Percentiles rank a stretch among this genome's conserved stretches.
Evolutionary conservation across 805 yeast genomes (phyloP).

Genomic region (Candida maltosa): DNA sequence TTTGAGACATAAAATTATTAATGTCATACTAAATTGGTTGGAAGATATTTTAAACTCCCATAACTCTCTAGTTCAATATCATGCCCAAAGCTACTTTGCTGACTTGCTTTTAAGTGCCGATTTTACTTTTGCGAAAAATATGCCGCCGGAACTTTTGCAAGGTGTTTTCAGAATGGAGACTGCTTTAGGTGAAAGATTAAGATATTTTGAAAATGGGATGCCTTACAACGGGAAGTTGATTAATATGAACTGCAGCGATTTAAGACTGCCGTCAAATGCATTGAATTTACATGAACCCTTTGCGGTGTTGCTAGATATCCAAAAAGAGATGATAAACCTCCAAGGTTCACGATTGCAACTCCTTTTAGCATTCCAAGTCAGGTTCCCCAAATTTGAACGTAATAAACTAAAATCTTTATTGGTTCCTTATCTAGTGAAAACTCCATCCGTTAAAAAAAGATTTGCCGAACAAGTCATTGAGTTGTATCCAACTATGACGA

Average conservation of each 20-base stretch:
- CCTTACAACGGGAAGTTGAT: constrained; percentile 24
- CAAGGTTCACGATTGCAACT: constrained; percentile 53
- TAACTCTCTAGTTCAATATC: constrained; percentile 19
- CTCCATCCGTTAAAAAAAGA: constrained; percentile 40
- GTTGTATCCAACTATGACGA: constrained; percentile 50
- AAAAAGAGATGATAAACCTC: constrained; percentile 15
- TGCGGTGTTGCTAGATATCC: constrained; percentile 12
- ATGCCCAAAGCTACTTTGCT: constrained; percentile 28
- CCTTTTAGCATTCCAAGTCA: constrained; percentile 54
- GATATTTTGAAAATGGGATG: constrained; percentile 32
- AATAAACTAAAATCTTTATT: constrained; percentile 45
- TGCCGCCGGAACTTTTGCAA: constrained; percentile 21
- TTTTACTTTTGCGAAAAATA: constrained; percentile 27
- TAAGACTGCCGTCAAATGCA: constrained; percentile 11
- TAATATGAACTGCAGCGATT: constrained; percentile 16
- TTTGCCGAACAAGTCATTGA: constrained; percentile 54
- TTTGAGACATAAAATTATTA: constrained; percentile 45
- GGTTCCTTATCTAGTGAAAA: constrained; percentile 55
- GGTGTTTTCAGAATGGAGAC: no score
- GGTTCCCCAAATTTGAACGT: constrained; percentile 55
- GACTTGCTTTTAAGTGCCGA: constrained; percentile 38
- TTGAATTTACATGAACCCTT: constrained; percentile 14
- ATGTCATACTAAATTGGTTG: constrained; percentile 51
- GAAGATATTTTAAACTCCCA: constrained; percentile 26
- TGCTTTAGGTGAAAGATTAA: constrained; percentile 13